phyloP scores from a whole-genome alignment of 768 basidiomycete species.

The Amanita pseudoporphyria region DNA sequence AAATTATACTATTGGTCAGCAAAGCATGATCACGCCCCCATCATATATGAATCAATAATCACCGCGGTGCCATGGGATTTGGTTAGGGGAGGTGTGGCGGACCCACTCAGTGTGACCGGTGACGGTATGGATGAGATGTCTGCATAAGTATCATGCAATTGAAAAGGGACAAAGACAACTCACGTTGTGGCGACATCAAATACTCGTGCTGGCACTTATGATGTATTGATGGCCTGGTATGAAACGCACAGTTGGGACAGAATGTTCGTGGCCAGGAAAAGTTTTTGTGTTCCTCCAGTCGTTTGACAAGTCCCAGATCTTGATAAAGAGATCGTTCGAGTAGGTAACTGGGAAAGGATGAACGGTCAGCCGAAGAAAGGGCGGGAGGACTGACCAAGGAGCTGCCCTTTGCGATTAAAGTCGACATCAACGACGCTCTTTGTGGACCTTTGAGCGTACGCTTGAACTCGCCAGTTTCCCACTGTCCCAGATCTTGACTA shows the following conservation, averaged over 20 bases:
- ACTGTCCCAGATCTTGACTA: slow-evolving; percentile 93
- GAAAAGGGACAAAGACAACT: slow-evolving; percentile 18
- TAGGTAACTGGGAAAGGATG: slow-evolving; percentile 28
- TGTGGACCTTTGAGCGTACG: slow-evolving; percentile 85
- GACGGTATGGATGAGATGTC: slow-evolving; percentile 70
- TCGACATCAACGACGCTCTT: slow-evolving; percentile 82
- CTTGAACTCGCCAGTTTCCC: slow-evolving; percentile 93
- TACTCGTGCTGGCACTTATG: slow-evolving; percentile 75
- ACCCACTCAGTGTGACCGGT: slow-evolving; percentile 82
- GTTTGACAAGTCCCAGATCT: slow-evolving; percentile 85
- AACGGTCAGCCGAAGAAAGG: neutral
- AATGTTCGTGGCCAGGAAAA: slow-evolving; percentile 84
- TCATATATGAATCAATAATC: no score
- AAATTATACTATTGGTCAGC: no score
- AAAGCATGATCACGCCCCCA: no score
- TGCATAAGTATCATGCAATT: slow-evolving; percentile 19
- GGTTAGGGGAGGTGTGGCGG: no score
- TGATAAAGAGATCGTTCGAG: slow-evolving; percentile 85
- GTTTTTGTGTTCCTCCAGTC: slow-evolving; percentile 89
- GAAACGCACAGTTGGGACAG: slow-evolving; percentile 80
- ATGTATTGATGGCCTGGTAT: slow-evolving; percentile 77
- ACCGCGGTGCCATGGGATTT: no score
- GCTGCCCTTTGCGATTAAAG: slow-evolving; percentile 78
- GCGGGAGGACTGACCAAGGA: slow-evolving; percentile 48
- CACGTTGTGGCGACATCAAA: slow-evolving; percentile 86